phyloP scores from a whole-genome alignment of 2,329 filamentous ascomycete genomes.

The Aspergillus transmontanensis region DNA sequence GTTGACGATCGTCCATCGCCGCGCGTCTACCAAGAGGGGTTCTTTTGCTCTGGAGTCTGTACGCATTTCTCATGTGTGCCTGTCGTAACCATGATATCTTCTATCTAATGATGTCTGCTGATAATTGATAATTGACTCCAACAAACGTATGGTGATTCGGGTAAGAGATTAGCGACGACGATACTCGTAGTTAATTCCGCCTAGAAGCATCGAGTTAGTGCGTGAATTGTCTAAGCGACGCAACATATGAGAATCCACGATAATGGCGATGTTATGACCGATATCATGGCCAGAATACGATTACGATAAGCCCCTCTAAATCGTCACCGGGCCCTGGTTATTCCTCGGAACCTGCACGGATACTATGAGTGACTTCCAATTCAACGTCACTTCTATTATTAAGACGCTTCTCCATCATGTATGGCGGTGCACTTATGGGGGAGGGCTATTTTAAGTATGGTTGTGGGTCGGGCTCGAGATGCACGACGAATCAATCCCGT shows the following conservation, averaged over 20 bases:
- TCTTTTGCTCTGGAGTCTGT: not conserved
- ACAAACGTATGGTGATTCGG: not conserved
- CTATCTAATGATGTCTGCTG: not conserved
- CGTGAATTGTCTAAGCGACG: not conserved
- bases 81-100: not conserved
- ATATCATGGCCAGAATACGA: not conserved
- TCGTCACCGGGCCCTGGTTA: too few relatives aligned
- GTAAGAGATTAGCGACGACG: not conserved
- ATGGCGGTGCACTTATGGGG: constrained; percentile 14
- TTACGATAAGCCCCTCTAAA: not conserved
- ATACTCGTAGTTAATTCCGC: not conserved
- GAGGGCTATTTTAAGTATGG: constrained; percentile 12
- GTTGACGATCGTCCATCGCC: constrained; percentile 23
- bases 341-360: not conserved
- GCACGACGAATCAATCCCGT: not conserved
- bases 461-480: constrained; percentile 9
- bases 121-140: too few relatives aligned
- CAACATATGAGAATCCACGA: not conserved
- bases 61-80: not conserved
- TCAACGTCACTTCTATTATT: not conserved
- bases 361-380: not conserved
- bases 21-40: constrained; percentile 18
- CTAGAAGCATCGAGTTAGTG: not conserved
- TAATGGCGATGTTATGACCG: not conserved
- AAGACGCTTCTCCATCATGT: constrained; percentile 1